Evolutionary conservation across 768 basidiomycete species (phyloP).

Genomic region (Artomyces pyxidatus): DNA sequence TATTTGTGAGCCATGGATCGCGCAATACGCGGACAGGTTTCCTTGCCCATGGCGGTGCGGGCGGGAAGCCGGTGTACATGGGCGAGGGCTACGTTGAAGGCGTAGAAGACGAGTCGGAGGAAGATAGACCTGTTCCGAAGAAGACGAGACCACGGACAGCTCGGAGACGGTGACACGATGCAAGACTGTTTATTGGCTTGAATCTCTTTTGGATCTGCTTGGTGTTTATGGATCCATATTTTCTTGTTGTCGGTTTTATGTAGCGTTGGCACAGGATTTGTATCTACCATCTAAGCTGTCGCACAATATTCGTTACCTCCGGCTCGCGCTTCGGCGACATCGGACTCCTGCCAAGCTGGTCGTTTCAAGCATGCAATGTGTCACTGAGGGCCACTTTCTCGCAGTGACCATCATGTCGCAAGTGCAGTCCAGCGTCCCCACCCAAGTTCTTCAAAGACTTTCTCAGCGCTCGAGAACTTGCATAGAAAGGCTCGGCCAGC

Average conservation of each 20-base stretch:
- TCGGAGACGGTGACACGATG: too few species aligned
- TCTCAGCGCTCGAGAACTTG: constrained; percentile 6
- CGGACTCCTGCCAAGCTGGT: neutral
- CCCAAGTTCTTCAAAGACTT: neutral
- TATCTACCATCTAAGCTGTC: too few species aligned
- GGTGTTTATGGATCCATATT: too few species aligned
- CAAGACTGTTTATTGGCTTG: too few species aligned
- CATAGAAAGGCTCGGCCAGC: constrained; percentile 6
- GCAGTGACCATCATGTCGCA: neutral
- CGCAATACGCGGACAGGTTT: constrained; percentile 51
- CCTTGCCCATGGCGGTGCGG: constrained; percentile 67
- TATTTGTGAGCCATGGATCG: constrained; percentile 47
- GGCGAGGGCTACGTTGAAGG: constrained; percentile 59
- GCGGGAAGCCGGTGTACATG: constrained; percentile 64
- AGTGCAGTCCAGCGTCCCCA: neutral
- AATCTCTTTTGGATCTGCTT: too few species aligned
- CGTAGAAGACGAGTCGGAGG: constrained; percentile 27
- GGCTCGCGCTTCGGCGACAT: neutral
- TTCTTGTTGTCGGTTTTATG: too few species aligned
- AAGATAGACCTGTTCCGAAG: too few species aligned
- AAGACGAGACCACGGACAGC: too few species aligned
- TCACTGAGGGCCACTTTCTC: neutral
- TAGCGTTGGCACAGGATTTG: too few species aligned
- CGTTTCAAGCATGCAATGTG: too few species aligned
- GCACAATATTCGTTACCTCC: neutral